Evolutionary conservation across 2,329 filamentous ascomycete genomes (phyloP), one percentile per base, ranked within the genome.

Genomic region (Alternaria sp.): DNA sequence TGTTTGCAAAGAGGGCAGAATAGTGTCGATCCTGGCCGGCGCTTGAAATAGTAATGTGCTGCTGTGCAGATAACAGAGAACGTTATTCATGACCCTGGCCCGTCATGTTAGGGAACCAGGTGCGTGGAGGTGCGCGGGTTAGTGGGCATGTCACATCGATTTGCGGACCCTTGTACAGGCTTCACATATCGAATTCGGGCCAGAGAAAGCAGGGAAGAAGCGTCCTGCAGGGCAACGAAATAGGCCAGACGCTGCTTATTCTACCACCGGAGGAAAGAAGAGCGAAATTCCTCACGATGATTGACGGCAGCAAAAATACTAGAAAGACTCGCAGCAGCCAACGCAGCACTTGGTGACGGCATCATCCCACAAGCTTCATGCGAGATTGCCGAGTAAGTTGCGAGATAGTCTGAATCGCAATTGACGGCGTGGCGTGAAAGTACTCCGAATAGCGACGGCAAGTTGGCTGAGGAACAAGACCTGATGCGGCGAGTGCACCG

Each of bases 101-200:
- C 15, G 46, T 52, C 44, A 25, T 44, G 59, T 43, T 43, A 52
- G 54, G 25, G 59, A 36, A 54, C 40, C 43, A 54, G 56, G 28
- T 54, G 44, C 57, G 49, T 54, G 52, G 57, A 60, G 55, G 57
- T 46, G 56, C 36, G 55, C 50, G 50, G 61, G 57, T 58, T 58
- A 46, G 56, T 64, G 46, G 57, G 43, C 55, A 66, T 62, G 64
- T 63, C 64, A 67, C 64, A 36, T 58, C 30, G 50, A 52, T 59
- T 62, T 57, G 23, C 57, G 36, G 56, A 62, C 59, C 61, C 66
- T 63, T 60, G 61, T 28, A 47, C 49, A 25, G 47, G 47, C 51
- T 32, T 60, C 51, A 56, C 51, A 44, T 43, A 62, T 52, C 55
- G 49, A 54, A 59, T 52, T 51, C 46, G 43, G 60, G 32, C 17